Evolutionary conservation across 306 rosid species (phyloP), one percentile per base, ranked within the genome.

Genomic region (Fragaria iinumae): DNA sequence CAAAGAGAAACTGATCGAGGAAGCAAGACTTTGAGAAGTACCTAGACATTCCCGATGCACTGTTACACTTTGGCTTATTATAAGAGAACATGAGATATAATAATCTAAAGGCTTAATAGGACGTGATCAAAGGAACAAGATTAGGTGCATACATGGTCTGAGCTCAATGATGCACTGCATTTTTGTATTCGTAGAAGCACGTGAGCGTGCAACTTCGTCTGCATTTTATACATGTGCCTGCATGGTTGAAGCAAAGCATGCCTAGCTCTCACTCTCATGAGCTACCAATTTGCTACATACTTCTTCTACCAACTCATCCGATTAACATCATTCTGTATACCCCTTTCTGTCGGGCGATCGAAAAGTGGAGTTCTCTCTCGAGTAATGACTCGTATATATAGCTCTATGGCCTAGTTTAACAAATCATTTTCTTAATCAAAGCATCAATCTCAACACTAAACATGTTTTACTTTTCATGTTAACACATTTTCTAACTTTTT

Each of bases 271-370:
- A 52, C 62, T 67, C 76, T 47, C 76, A 34, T 20, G 70, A 66
- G 59, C 29, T 36, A 63, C 32, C 67, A 12, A 57, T 62, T 13
- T 13, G 41, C 10, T 63, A 14, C 20, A 23, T 60, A 14, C 20
- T 39, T 5, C 43, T 41, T 73, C 77, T 71, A 81, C 80, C 87
- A 59, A 72, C 80, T 80, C 53, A 57, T 73, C 27, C 13, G 2
- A 8, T 32, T 32, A 76, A 27, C 77, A 83, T 80, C 71, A 75
- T 81, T 76, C 39, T n/a, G 20, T 56, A 53, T 3, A 53, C 48
- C 45, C 50, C 62, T 70, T 77, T 77, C 70, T 83, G 83, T 83
- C 84, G 75, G 78, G 72, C 60, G 48, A 44, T 44, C 48, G 79
- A 57, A 79, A 79, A 63, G 64, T 11, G 63, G 20, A 45, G 79